Base-by-base conservation (phyloP, 768 basidiomycete genomes). In the Tulasnella sp. region DNA sequence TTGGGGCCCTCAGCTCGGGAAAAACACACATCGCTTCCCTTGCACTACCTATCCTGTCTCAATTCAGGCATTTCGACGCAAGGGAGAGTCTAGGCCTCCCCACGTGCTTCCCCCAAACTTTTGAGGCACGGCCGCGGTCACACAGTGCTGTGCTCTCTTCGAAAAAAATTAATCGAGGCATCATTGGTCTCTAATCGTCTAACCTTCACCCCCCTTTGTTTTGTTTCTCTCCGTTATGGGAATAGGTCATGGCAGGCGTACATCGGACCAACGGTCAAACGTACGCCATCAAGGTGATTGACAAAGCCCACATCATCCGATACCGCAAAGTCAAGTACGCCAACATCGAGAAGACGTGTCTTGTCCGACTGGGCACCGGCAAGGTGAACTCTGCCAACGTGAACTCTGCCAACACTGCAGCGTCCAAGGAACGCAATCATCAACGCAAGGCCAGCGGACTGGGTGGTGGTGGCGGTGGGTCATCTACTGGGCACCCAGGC, bases 231-330 rank as follows among this genome's bases (percentile, higher is more conserved):
- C 72, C 47, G 47, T 69, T 69, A 67, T 74, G 41, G 29, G n/a
- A n/a, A 66, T 76, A 90, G 90, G 90, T 89, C 40, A 84, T 85
- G 79, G 81, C 82, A 36, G 89, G 83, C 62, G 84, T 82, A 42
- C 82, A 87, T 72, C 79, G 83, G 40, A 79, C 82, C 44, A 88
- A 88, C 17, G 84, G 87, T 22, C 85, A 89, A 72, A 81, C 85
- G 63, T 92, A 90, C 77, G 91, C 91, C 3, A 84, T 92, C 77
- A 92, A 93, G 80, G 86, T 91, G 17, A 83, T 94, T 67, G 91
- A 93, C 80, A 95, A 95, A 83, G 86, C 84, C 42, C 91, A 94
- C 78, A 84, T 95, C 66, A 85, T 88, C 71, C 86, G 88, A 78
- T 89, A 91, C 77, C 88, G 90, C 78, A 92, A 92, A 79, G 86